A percentile compares a stretch with the other conserved stretches of the same genome.
Evolutionary conservation across 78 protist genomes (phyloP).

Genomic region (Monosiga brevicollis): DNA sequence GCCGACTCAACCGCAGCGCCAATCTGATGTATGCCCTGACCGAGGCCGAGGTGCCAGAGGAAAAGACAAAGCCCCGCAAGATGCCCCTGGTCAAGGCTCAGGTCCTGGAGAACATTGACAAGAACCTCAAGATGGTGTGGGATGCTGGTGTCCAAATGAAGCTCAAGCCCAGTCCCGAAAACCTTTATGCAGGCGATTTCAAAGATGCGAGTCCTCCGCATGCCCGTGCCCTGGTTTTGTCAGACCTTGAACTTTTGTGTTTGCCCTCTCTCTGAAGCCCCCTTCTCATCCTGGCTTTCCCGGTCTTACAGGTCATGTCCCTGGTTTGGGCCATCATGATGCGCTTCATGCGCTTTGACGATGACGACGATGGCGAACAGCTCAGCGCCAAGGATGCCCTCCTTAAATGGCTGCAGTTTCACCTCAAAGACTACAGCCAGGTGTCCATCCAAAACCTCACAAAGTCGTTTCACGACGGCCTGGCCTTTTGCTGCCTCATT

Average conservation of each 20-base stretch:
- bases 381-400: background rate
- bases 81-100: background rate
- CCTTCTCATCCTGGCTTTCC: background rate
- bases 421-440: background rate
- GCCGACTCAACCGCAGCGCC: too few species aligned
- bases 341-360: background rate
- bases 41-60: background rate
- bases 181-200: background rate
- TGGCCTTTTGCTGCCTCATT: background rate
- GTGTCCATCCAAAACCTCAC: background rate
- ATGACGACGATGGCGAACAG: background rate
- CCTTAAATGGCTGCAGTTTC: background rate
- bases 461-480: constrained; percentile 1
- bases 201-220: background rate
- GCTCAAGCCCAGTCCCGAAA: background rate
- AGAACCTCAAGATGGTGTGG: background rate
- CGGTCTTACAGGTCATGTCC: background rate
- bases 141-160: background rate
- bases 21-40: background rate
- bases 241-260: too few species aligned
- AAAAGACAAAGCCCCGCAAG: background rate
- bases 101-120: background rate
- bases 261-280: too few species aligned
- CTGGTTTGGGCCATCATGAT: constrained; percentile 1
- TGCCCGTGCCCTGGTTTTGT: background rate